phyloP scores from a whole-genome alignment of 1,284 basidiomycete genomes.

The Mycena citricolor region DNA sequence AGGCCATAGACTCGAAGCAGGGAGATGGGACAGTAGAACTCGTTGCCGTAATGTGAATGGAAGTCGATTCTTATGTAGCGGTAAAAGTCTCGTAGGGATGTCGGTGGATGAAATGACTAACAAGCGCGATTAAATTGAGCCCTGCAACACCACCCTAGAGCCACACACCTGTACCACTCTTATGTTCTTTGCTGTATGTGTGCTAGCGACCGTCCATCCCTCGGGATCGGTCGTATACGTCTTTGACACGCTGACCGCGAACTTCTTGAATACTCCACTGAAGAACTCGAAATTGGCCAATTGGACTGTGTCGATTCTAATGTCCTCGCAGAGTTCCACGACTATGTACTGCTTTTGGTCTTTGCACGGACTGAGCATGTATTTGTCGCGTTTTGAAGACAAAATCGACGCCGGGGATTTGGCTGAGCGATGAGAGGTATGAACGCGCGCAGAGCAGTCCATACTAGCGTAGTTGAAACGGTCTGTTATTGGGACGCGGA shows the following conservation, averaged over 20 bases:
- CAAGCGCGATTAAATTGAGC: not conserved
- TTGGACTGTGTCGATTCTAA: constrained; percentile 93
- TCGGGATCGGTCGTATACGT: constrained; percentile 63
- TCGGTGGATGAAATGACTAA: constrained; percentile 77
- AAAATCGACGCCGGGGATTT: constrained; percentile 86
- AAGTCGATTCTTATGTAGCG: constrained; percentile 96
- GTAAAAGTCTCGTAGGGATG: constrained; percentile 77
- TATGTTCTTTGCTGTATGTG: constrained; percentile 85
- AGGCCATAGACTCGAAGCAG: constrained; percentile 93
- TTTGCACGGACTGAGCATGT: constrained; percentile 94
- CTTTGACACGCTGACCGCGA: constrained; percentile 84
- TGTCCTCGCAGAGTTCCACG: constrained; percentile 96
- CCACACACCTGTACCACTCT: constrained; percentile 83
- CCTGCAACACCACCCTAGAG: not conserved
- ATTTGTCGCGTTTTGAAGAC: constrained; percentile 88
- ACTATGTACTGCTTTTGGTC: constrained; percentile 79
- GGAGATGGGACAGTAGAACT: constrained; percentile 96
- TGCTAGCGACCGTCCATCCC: constrained; percentile 72
- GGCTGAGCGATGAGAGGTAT: constrained; percentile 78
- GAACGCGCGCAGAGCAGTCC: constrained; percentile 93
- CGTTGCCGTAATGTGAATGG: constrained; percentile 89
- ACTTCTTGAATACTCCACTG: constrained; percentile 93
- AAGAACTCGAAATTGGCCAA: constrained; percentile 98
- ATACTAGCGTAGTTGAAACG: constrained; percentile 93
- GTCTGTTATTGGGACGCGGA: constrained; percentile 68